These are phyloP conservation scores for Beta macrorhiza DNA, from an alignment of 179 eudicot species.

Conservation along the genomic window DNA sequence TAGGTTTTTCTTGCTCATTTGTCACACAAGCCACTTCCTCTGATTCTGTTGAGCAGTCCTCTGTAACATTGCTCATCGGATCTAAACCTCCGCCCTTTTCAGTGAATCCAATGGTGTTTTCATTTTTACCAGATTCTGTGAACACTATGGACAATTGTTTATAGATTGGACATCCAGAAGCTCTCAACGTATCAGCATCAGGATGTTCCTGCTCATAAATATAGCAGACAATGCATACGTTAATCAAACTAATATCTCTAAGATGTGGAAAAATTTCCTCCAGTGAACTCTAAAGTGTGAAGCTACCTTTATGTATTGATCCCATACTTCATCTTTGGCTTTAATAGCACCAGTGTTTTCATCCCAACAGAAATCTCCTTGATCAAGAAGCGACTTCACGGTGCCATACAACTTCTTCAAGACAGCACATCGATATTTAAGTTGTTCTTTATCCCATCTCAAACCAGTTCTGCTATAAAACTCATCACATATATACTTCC, in stretches of 20 bases:
- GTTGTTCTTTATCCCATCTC: conserved; percentile 67
- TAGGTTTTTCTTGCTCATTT: conserved; percentile 36
- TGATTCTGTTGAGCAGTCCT: conserved; percentile 48
- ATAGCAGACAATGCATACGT: background rate
- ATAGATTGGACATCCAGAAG: conserved; percentile 65
- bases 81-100: conserved; percentile 30
- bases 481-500: conserved; percentile 57
- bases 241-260: background rate
- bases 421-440: conserved; percentile 51
- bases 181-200: conserved; percentile 63
- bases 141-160: conserved; percentile 54
- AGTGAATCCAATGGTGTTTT: conserved; percentile 27
- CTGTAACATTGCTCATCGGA: conserved; percentile 32
- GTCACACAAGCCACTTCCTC: conserved; percentile 44
- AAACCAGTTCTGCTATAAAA: conserved; percentile 53
- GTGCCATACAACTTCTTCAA: conserved; percentile 53
- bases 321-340: conserved; percentile 60
- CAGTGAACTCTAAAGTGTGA: background rate
- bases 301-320: conserved; percentile 50
- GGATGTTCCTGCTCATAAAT: conserved; percentile 58
- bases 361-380: conserved; percentile 53
- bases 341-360: conserved; percentile 49
- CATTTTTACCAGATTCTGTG: conserved; percentile 36
- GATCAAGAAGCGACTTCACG: conserved; percentile 51
- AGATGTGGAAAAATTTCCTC: background rate